phyloP scores from a whole-genome alignment of 1,139 yeast genomes.

The Ogataea hybrid region DNA sequence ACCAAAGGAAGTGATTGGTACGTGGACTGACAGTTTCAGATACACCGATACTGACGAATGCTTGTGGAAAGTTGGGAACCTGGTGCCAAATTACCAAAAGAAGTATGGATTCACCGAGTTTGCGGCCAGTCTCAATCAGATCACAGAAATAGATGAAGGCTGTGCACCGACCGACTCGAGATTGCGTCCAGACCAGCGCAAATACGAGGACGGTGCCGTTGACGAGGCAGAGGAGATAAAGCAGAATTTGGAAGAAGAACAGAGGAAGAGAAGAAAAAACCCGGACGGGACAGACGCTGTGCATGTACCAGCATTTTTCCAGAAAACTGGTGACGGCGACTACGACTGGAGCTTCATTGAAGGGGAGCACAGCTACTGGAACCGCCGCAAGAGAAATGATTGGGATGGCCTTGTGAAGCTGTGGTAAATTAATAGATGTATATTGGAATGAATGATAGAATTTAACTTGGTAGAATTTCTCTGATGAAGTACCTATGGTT shows the following conservation, averaged over 20 bases:
- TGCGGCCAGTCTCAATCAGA: constrained; percentile 77
- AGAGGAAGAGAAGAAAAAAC: constrained; percentile 70
- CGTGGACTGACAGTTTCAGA: constrained; percentile 69
- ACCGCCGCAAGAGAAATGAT: constrained; percentile 56
- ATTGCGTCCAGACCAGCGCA: constrained; percentile 77
- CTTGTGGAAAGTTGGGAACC: constrained; percentile 66
- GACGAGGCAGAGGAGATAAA: constrained; percentile 72
- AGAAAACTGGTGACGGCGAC: constrained; percentile 40
- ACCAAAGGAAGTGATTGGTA: constrained; percentile 48
- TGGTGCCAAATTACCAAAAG: constrained; percentile 55
- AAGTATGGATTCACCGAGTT: constrained; percentile 86
- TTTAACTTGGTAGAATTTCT: constrained; percentile 20
- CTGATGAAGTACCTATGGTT: constrained; percentile 44
- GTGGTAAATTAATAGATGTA: constrained; percentile 40
- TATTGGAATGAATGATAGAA: constrained; percentile 2
- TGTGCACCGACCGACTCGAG: constrained; percentile 90
- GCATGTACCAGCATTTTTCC: constrained; percentile 66
- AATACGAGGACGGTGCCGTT: constrained; percentile 67
- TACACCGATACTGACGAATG: constrained; percentile 35
- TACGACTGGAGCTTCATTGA: constrained; percentile 57
- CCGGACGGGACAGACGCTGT: constrained; percentile 44
- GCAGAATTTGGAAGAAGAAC: constrained; percentile 69
- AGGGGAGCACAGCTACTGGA: constrained; percentile 80
- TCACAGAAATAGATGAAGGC: constrained; percentile 55
- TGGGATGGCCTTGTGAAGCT: constrained; percentile 56